Conservation (phyloP, 2,329 filamentous ascomycete species). For the Hypoxylon sp. region DNA sequence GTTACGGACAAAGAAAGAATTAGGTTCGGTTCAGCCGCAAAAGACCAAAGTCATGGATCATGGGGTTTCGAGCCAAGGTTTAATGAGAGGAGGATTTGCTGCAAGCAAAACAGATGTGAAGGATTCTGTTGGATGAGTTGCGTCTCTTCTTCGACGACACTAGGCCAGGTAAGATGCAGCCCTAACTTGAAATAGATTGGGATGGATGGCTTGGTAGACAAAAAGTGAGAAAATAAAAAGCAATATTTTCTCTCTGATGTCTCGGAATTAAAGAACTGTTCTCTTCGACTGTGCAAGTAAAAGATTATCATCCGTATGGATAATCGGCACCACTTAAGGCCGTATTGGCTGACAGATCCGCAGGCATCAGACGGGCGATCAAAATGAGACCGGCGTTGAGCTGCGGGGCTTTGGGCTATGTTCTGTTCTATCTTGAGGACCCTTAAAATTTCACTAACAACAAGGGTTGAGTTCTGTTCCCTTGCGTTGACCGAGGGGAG, state of each 20-base stretch:
- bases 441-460: conserved; percentile 8
- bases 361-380: conserved; percentile 30
- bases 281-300: conserved; percentile 7
- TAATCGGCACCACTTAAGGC: conserved; percentile 27
- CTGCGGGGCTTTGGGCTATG: conserved; percentile 30
- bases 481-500: conserved; percentile 26
- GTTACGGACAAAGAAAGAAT: conserved; percentile 20
- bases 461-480: conserved; percentile 3
- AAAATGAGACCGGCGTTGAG: conserved; percentile 21
- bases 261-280: conserved; percentile 15
- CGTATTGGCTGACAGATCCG: conserved; percentile 34
- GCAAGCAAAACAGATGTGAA: conserved; percentile 8
- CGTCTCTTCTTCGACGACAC: conserved; percentile 4
- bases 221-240: not conserved
- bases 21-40: conserved; percentile 35
- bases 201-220: not conserved
- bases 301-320: conserved; percentile 14
- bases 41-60: conserved; percentile 15
- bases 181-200: conserved; percentile 6
- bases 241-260: conserved; percentile 10
- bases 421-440: too few species aligned
- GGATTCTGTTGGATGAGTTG: conserved; percentile 22
- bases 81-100: conserved; percentile 6
- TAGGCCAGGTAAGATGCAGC: conserved; percentile 12
- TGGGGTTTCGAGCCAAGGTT: conserved; percentile 5